Conservation (phyloP, 2,329 filamentous ascomycete genomes). For the Harringtonia lauricola region DNA sequence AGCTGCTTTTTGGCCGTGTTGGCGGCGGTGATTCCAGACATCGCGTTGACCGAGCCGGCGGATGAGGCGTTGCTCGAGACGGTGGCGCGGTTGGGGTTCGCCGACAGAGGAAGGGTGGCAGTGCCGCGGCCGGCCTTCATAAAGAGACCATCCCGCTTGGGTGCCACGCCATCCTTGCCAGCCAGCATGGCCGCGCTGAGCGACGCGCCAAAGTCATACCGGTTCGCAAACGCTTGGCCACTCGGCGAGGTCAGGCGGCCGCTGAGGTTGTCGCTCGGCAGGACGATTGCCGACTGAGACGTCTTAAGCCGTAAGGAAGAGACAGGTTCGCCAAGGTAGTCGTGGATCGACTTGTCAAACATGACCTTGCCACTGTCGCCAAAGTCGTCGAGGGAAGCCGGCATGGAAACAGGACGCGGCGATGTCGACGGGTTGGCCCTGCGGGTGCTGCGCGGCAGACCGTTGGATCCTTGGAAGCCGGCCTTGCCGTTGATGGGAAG, state of each 20-base stretch:
- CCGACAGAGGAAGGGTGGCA: neutral
- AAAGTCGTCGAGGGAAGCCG: constrained; percentile 60
- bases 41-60: neutral
- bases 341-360: constrained; percentile 48
- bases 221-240: constrained; percentile 73
- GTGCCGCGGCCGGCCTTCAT: constrained; percentile 39
- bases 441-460: constrained; percentile 58
- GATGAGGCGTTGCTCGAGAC: constrained; percentile 1
- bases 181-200: constrained; percentile 71
- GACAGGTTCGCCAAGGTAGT: constrained; percentile 52
- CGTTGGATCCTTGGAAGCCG: constrained; percentile 22
- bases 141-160: constrained; percentile 44
- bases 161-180: constrained; percentile 47
- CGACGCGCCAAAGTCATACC: constrained; percentile 94
- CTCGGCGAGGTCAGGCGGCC: constrained; percentile 41
- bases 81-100: neutral
- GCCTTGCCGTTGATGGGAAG: constrained; percentile 49
- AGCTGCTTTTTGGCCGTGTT: constrained; percentile 9
- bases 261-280: constrained; percentile 51
- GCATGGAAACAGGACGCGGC: constrained; percentile 43
- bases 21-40: constrained; percentile 4
- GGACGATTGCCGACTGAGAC: constrained; percentile 49
- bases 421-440: constrained; percentile 27
- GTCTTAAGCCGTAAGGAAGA: constrained; percentile 59
- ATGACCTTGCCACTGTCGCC: constrained; percentile 45